Evolutionary conservation across 2,329 filamentous ascomycete genomes (phyloP).

Genomic region (Xylariaceae sp.): DNA sequence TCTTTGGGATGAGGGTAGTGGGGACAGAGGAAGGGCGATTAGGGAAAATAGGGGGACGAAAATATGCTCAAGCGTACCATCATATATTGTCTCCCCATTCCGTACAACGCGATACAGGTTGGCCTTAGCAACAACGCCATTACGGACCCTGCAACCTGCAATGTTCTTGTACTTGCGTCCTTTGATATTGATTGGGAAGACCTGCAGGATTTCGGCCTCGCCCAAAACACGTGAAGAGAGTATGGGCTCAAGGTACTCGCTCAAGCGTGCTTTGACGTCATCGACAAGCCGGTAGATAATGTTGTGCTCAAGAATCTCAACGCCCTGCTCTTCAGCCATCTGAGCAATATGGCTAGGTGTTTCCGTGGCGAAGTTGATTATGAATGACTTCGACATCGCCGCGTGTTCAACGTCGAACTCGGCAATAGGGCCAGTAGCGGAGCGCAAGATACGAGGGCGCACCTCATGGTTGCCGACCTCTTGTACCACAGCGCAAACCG

Average conservation of each 20-base stretch:
- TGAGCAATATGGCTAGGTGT: constrained; percentile 64
- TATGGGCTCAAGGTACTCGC: constrained; percentile 63
- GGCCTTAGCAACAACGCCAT: constrained; percentile 65
- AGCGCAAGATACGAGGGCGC: constrained; percentile 69
- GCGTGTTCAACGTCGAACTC: constrained; percentile 91
- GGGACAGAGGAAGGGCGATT: not conserved
- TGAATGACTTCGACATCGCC: constrained; percentile 66
- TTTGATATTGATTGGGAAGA: constrained; percentile 81
- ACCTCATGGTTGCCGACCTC: constrained; percentile 84
- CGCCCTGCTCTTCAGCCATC: constrained; percentile 65
- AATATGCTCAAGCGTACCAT: constrained; percentile 59
- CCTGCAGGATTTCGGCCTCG: constrained; percentile 78
- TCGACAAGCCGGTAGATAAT: constrained; percentile 80
- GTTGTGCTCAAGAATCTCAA: constrained; percentile 78
- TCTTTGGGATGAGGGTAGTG: not conserved
- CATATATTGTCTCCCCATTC: constrained; percentile 66
- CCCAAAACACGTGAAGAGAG: constrained; percentile 70
- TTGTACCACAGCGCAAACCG: constrained; percentile 71
- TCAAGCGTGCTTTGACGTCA: constrained; percentile 65
- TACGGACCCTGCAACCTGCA: constrained; percentile 83
- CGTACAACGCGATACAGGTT: constrained; percentile 69
- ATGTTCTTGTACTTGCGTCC: constrained; percentile 68
- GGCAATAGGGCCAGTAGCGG: constrained; percentile 70
- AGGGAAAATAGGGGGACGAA: constrained; percentile 1
- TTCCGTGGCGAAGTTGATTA: constrained; percentile 82